Base-by-base conservation (phyloP, 768 basidiomycete species). In the Phlebiopsis flavidoalba region DNA sequence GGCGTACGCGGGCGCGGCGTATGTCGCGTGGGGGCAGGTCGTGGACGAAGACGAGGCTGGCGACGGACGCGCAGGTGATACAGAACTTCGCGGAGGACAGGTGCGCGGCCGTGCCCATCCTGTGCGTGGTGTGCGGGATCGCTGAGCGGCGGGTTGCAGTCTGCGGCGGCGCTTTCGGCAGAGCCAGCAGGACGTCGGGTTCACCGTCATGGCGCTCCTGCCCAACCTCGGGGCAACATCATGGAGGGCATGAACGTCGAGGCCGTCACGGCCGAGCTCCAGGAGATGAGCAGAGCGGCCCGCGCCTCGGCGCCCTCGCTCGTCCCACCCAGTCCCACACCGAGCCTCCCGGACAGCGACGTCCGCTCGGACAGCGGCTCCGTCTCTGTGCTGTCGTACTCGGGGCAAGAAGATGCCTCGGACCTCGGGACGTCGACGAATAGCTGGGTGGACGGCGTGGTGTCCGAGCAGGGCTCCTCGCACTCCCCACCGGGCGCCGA, bases 191-290 rank as follows among this genome's bases (percentile, higher is more conserved):
- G 88, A 94, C 67, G 79, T 83, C 22, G 83, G 87, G 7, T 95
- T 85, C 68, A 93, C 89, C 0, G 76, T 88, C 52, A 83, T 89
- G 69, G 85, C 88, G 0, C 78, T 88, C 45, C 72, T 91, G 17
- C 86, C 87, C 1, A 86, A 86, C 0, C 79, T 93, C 17, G 80
- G 83, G 6, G 80, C 14, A 84, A 87, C 62, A 77, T 93, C 12
- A 72, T 89, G n/a, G 75, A 78, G 22, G 83, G 82, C 33, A 88
- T 93, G 83, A 85, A 93, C 63, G 88, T 93, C 17, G 91, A 93
- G 64, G 76, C 76, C 0, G 73, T 91, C 12, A 91, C 87, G 0
- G 71, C 79, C 15, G 87, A 80, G 63, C 67, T 85, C 19, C 82
- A 82, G 66, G 71, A 75, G 12, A 71, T 74, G 63, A 82, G 76